A percentile compares a stretch with the other conserved stretches of the same genome.
Evolutionary conservation across 2,329 filamentous ascomycete species (phyloP).

Genomic region (Berkeleyomyces basicola): DNA sequence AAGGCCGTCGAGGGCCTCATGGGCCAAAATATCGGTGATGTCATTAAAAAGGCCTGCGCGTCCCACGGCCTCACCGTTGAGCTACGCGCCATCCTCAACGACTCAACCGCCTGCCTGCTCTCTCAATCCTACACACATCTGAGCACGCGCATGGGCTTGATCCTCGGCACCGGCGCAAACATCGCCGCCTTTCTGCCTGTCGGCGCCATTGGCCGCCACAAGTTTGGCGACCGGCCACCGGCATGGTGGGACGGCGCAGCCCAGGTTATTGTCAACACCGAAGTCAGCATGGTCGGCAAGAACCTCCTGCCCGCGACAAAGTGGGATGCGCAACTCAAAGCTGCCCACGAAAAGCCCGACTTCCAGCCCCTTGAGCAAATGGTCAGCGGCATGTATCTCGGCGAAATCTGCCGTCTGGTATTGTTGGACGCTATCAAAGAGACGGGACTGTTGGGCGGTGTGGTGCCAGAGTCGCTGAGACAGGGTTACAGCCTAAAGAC

Average conservation of each 20-base stretch:
- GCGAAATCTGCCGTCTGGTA: conserved; percentile 43
- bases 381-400: conserved; percentile 49
- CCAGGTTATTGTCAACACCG: conserved; percentile 51
- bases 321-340: conserved; percentile 41
- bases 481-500: conserved; percentile 42
- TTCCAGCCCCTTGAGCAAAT: conserved; percentile 48
- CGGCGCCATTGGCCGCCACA: conserved; percentile 33
- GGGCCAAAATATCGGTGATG: conserved; percentile 42
- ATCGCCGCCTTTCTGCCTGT: conserved; percentile 48
- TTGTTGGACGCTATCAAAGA: conserved; percentile 41
- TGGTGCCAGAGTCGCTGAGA: conserved; percentile 36
- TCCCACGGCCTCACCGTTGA: conserved; percentile 35
- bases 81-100: conserved; percentile 47
- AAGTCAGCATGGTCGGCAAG: conserved; percentile 49
- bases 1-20: conserved; percentile 39
- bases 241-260: conserved; percentile 41
- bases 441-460: conserved; percentile 37
- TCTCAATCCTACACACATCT: conserved; percentile 44
- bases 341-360: conserved; percentile 35
- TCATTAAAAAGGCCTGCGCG: conserved; percentile 38
- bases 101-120: conserved; percentile 48
- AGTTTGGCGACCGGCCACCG: conserved; percentile 38
- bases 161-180: conserved; percentile 52
- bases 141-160: conserved; percentile 45
- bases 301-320: conserved; percentile 41